These are phyloP conservation scores for Leccinum broughii DNA, from an alignment of 768 basidiomycete species.

Conservation along the genomic window DNA sequence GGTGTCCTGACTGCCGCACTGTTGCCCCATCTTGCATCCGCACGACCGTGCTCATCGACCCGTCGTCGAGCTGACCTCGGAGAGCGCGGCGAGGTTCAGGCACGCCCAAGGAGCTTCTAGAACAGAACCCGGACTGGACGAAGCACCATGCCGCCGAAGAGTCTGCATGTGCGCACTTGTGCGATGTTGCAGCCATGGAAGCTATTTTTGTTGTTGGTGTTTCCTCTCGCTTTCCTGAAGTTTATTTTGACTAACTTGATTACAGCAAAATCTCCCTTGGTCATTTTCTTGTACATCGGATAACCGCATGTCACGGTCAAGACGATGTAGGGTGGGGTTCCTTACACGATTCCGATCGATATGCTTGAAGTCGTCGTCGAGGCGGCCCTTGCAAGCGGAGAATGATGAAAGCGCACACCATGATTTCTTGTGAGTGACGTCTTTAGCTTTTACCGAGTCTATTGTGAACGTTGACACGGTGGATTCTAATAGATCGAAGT, in stretches of 20 bases:
- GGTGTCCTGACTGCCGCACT: slow-evolving; percentile 15
- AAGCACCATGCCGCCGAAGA: slow-evolving; percentile 4
- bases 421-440: background rate
- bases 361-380: slow-evolving; percentile 6
- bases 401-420: background rate
- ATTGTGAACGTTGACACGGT: background rate
- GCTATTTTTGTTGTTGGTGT: slow-evolving; percentile 14
- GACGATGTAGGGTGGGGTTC: slow-evolving; percentile 8
- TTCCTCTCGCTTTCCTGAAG: background rate
- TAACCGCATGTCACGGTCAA: slow-evolving; percentile 2
- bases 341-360: slow-evolving; percentile 17
- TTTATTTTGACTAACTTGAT: no score
- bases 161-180: background rate
- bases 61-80: slow-evolving; percentile 2
- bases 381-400: background rate
- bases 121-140: background rate
- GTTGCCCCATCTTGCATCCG: slow-evolving; percentile 15
- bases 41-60: slow-evolving; percentile 18
- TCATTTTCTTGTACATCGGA: slow-evolving; percentile 12
- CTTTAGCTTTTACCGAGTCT: no score
- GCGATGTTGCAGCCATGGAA: background rate
- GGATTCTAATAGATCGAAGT: no score
- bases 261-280: slow-evolving; percentile 24
- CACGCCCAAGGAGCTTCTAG: background rate
- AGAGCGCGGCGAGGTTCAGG: background rate